These are phyloP conservation scores for Lecanicillium sp. DNA, from an alignment of 2,329 filamentous ascomycete genomes.

Conservation along the genomic window DNA sequence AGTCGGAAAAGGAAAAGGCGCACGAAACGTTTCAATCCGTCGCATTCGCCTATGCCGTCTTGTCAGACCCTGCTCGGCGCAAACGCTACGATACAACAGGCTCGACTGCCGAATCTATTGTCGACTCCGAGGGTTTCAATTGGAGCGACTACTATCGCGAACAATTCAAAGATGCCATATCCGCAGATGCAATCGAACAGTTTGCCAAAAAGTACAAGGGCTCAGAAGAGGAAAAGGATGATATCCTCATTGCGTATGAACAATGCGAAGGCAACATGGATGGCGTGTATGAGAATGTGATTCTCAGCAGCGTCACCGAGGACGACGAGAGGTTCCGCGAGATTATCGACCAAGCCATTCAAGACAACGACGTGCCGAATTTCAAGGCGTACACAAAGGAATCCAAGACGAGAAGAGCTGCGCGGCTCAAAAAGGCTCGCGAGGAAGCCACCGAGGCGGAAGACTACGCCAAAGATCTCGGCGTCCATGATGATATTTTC, in stretches of 20 bases:
- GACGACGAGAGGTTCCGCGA: slow-evolving; percentile 79
- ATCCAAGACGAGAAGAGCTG: slow-evolving; percentile 53
- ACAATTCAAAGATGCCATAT: slow-evolving; percentile 73
- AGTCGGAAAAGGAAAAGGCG: slow-evolving; percentile 60
- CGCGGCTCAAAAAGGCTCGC: slow-evolving; percentile 51
- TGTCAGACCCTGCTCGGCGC: slow-evolving; percentile 74
- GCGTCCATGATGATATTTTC: slow-evolving; percentile 63
- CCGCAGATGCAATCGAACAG: slow-evolving; percentile 61
- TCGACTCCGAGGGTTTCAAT: slow-evolving; percentile 73
- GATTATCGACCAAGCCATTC: slow-evolving; percentile 77
- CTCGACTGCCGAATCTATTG: slow-evolving; percentile 74
- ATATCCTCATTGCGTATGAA: slow-evolving; percentile 70
- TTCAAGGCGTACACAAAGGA: slow-evolving; percentile 68
- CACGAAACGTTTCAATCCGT: slow-evolving; percentile 81
- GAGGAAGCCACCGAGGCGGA: slow-evolving; percentile 66
- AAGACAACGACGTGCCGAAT: slow-evolving; percentile 53
- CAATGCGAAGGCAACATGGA: slow-evolving; percentile 67
- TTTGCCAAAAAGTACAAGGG: slow-evolving; percentile 75
- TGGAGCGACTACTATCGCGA: slow-evolving; percentile 86
- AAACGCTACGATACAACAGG: slow-evolving; percentile 85
- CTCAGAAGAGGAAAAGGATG: slow-evolving; percentile 74
- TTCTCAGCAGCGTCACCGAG: slow-evolving; percentile 74
- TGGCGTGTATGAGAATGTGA: slow-evolving; percentile 69
- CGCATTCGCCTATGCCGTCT: slow-evolving; percentile 87
- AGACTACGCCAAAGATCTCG: slow-evolving; percentile 65